These are phyloP conservation scores for Aspergillus clavatus DNA, from an alignment of 2,329 filamentous ascomycete genomes.

Conservation along the genomic window DNA sequence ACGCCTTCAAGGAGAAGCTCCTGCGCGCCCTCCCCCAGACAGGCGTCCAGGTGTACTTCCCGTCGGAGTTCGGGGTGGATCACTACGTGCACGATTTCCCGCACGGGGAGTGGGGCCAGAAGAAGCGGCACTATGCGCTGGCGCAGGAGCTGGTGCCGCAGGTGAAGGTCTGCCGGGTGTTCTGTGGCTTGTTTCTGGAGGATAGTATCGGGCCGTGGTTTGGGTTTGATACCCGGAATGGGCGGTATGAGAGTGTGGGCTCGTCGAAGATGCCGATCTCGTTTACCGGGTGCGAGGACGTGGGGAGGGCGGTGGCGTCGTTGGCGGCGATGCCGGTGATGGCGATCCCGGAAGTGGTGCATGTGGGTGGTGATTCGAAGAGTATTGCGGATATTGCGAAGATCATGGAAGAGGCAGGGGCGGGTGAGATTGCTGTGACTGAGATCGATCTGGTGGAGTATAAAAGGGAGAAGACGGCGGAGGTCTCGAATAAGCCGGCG, in stretches of 20 bases:
- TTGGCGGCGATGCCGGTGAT: constrained; percentile 16
- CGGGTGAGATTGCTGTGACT: constrained; percentile 18
- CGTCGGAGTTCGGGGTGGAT: constrained; percentile 37
- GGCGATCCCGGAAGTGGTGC: constrained; percentile 23
- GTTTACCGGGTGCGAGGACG: constrained; percentile 30
- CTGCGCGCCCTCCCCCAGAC: constrained; percentile 20
- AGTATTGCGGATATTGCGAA: constrained; percentile 21
- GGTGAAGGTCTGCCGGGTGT: constrained; percentile 28
- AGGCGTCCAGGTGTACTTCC: constrained; percentile 30
- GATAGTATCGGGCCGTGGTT: constrained; percentile 34
- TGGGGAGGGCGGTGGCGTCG: constrained; percentile 27
- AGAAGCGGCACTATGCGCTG: constrained; percentile 26
- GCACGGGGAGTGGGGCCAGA: constrained; percentile 32
- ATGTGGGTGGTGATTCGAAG: constrained; percentile 25
- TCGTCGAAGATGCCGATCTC: constrained; percentile 19
- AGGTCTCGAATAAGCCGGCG: constrained; percentile 21
- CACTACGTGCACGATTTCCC: constrained; percentile 35
- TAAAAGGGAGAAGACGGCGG: constrained; percentile 18
- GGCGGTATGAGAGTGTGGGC: constrained; percentile 29
- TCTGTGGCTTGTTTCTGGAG: constrained; percentile 31
- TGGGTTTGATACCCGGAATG: constrained; percentile 25
- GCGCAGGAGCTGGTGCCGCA: constrained; percentile 10
- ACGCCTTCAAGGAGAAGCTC: constrained; percentile 27
- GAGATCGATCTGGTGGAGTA: constrained; percentile 21
- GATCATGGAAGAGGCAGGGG: constrained; percentile 24